Evolutionary conservation across 805 yeast genomes (phyloP), one percentile per base, ranked within the genome.

Genomic region (Scheffersomyces lignosus): DNA sequence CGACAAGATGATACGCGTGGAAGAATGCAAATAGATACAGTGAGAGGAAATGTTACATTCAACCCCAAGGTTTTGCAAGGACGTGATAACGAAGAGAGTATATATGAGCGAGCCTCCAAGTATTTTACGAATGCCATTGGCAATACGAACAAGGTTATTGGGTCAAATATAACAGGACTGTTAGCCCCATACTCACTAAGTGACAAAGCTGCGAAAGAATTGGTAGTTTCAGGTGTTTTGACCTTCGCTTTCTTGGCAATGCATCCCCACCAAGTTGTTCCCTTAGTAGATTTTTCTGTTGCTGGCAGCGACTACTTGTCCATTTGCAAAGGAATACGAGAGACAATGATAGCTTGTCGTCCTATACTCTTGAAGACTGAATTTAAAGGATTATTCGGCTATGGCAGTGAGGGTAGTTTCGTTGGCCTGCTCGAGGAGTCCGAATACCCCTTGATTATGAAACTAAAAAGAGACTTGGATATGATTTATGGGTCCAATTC

Each of bases 221-320:
- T 57, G n/a, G 23, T 39, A 3, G 29, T 52, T 2, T 49, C 60
- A 4, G 45, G 57, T 4, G 41, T 50, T 22, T 31, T 60, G 8
- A 43, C 60, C 14, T 60, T 48, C 40, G 50, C 66, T 8, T 64
- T 49, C 30, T 36, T 62, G 8, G 62, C 62, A 4, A 37, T 64
- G 4, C 67, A 63, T 40, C 64, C 67, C 3, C 57, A 56, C 33
- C 43, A 44, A 15, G 37, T 60, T 9, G 35, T 56, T 16, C 68
- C 69, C 5, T 38, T 66, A 16, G 47, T 65, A 0, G 56, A 54
- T 16, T 30, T 31, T 3, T 32, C 36, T 5, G 48, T 48, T 6
- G 32, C 52, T 2, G n/a, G n/a, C n/a, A n/a, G n/a, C n/a, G 64
- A 59, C 33, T 41, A 56, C 16, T 23, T 60, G 10, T 48, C 53